These are phyloP conservation scores for Psilocybe mexicana DNA, from an alignment of 1,284 basidiomycete genomes.

Conservation along the genomic window DNA sequence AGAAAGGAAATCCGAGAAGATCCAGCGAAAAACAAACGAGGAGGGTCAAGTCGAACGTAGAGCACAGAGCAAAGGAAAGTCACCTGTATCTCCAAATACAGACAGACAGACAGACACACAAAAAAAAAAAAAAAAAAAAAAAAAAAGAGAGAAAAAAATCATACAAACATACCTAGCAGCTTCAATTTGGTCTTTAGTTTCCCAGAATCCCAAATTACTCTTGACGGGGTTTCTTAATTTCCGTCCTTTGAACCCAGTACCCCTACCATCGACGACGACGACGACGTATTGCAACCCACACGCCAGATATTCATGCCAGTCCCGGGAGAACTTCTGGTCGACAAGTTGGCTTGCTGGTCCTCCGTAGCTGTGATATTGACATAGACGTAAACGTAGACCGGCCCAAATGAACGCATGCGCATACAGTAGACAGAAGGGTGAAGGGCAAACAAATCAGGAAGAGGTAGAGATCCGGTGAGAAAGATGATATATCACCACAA, in stretches of 20 bases:
- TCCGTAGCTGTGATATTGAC: constrained; percentile 66
- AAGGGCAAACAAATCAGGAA: background rate
- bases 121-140: background rate
- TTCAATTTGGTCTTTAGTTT: constrained; percentile 86
- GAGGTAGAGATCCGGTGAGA: background rate
- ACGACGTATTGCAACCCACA: constrained; percentile 84
- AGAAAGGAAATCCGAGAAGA: too few species aligned
- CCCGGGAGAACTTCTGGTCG: constrained; percentile 62
- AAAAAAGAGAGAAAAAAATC: background rate
- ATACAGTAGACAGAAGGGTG: background rate
- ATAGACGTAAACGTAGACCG: background rate
- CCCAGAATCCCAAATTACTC: constrained; percentile 83
- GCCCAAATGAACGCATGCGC: too few species aligned
- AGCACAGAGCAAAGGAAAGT: too few species aligned
- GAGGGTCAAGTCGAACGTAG: too few species aligned
- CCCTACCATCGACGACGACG: constrained; percentile 89
- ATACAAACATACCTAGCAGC: constrained; percentile 66
- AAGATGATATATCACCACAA: background rate
- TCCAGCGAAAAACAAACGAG: too few species aligned
- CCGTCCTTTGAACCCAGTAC: constrained; percentile 90
- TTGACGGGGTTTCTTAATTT: constrained; percentile 81
- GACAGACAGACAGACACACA: background rate
- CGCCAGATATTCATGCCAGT: constrained; percentile 89
- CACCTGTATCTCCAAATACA: too few species aligned
- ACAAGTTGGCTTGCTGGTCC: constrained; percentile 87